Evolutionary conservation across 306 rosid species (phyloP).

Genomic region (Glycine soja): DNA sequence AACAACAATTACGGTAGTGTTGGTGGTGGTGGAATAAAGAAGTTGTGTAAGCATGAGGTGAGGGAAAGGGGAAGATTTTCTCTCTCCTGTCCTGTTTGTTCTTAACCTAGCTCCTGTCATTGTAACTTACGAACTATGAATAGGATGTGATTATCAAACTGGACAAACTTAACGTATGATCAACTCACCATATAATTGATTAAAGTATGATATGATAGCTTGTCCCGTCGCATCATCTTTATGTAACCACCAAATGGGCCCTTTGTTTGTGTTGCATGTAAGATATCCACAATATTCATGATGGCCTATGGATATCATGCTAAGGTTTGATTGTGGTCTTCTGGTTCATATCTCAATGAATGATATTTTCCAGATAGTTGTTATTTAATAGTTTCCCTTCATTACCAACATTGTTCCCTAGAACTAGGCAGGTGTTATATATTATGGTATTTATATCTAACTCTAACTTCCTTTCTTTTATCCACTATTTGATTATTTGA

Average conservation of each 20-base stretch:
- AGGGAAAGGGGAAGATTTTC: neutral
- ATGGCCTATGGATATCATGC: too few species aligned
- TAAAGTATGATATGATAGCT: neutral
- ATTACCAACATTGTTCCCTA: neutral
- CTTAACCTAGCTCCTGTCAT: neutral
- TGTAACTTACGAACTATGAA: neutral
- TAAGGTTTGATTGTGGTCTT: too few species aligned
- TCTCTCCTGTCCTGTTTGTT: neutral
- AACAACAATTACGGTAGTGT: neutral
- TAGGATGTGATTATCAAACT: neutral
- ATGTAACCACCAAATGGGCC: neutral
- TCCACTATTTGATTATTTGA: neutral
- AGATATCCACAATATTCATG: too few species aligned
- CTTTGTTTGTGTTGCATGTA: too few species aligned
- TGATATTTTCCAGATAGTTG: neutral
- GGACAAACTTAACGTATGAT: neutral
- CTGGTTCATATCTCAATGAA: neutral
- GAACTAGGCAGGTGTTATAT: conserved; percentile 2
- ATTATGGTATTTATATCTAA: neutral
- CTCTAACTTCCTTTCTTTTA: neutral
- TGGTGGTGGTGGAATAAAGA: neutral
- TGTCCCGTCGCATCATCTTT: neutral
- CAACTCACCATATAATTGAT: neutral
- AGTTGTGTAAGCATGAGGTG: neutral
- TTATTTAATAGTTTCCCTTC: conserved; percentile 4